phyloP scores from a whole-genome alignment of 129 eudicot species.

The Flaveria trinervia region DNA sequence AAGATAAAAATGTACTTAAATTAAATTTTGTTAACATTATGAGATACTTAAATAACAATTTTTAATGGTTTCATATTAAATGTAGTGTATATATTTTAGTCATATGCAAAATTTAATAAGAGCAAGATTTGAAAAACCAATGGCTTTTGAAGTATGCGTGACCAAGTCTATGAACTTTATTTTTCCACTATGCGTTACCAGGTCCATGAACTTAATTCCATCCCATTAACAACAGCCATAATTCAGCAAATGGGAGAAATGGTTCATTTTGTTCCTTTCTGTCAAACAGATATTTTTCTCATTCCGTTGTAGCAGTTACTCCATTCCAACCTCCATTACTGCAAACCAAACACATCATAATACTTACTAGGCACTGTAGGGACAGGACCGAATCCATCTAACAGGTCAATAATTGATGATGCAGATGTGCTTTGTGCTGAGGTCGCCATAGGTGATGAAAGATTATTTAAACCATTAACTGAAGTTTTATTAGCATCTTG shows the following conservation, averaged over 20 bases:
- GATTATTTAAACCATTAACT: conserved; percentile 36
- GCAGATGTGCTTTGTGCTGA: conserved; percentile 48
- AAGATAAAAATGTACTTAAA: background rate
- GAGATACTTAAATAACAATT: background rate
- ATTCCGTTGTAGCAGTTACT: background rate
- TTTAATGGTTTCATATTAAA: background rate
- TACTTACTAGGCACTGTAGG: conserved; percentile 54
- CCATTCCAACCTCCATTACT: background rate
- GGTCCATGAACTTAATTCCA: background rate
- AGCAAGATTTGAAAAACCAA: background rate
- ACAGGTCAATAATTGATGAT: conserved; percentile 62
- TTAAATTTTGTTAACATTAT: background rate
- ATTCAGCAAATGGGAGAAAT: background rate
- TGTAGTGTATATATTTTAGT: background rate
- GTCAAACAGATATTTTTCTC: background rate
- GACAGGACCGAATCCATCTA: conserved; percentile 69
- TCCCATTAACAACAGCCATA: background rate
- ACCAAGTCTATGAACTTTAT: background rate
- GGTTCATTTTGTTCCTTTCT: background rate
- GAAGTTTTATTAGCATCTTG: conserved; percentile 49
- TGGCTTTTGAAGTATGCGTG: background rate
- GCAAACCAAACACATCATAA: background rate
- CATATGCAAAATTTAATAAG: background rate
- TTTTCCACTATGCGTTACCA: background rate
- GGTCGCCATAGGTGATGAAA: conserved; percentile 49